Conservation (phyloP, 2,329 filamentous ascomycete genomes). For the Ascochyta koolunga region DNA sequence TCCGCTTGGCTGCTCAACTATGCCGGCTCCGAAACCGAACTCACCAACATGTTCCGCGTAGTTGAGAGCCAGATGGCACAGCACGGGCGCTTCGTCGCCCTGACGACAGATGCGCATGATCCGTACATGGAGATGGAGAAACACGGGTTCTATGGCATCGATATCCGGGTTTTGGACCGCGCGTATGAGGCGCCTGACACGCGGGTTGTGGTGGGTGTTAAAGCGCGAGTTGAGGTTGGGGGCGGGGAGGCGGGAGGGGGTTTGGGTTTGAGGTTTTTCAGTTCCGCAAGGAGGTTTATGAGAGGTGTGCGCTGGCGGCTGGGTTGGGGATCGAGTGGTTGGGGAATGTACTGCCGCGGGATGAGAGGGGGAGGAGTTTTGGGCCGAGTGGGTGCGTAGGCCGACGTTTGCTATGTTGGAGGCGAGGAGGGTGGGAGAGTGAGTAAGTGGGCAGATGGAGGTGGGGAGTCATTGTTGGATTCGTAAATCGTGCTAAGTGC, state of each 20-base stretch:
- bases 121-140: slow-evolving; percentile 22
- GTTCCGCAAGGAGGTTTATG: slow-evolving; percentile 34
- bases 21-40: slow-evolving; percentile 28
- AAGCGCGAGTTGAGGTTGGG: slow-evolving; percentile 24
- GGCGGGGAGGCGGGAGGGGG: slow-evolving; percentile 13
- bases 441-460: background rate
- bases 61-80: slow-evolving; percentile 23
- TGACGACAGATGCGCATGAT: slow-evolving; percentile 35
- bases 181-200: slow-evolving; percentile 26
- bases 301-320: slow-evolving; percentile 30
- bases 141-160: slow-evolving; percentile 32
- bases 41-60: slow-evolving; percentile 32
- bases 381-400: slow-evolving; percentile 29
- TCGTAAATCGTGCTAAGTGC: slow-evolving; percentile 2
- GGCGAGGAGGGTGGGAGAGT: slow-evolving; percentile 12
- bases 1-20: slow-evolving; percentile 44
- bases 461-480: background rate
- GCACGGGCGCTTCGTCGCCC: slow-evolving; percentile 29
- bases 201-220: slow-evolving; percentile 26
- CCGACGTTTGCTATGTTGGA: slow-evolving; percentile 35
- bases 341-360: slow-evolving; percentile 30
- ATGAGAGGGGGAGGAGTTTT: slow-evolving; percentile 34
- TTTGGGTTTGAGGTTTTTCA: slow-evolving; percentile 38
- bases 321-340: slow-evolving; percentile 31
- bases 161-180: slow-evolving; percentile 27